These are phyloP conservation scores for Rosellinia necatrix DNA, from an alignment of 2,329 filamentous ascomycete genomes.

Conservation along the genomic window DNA sequence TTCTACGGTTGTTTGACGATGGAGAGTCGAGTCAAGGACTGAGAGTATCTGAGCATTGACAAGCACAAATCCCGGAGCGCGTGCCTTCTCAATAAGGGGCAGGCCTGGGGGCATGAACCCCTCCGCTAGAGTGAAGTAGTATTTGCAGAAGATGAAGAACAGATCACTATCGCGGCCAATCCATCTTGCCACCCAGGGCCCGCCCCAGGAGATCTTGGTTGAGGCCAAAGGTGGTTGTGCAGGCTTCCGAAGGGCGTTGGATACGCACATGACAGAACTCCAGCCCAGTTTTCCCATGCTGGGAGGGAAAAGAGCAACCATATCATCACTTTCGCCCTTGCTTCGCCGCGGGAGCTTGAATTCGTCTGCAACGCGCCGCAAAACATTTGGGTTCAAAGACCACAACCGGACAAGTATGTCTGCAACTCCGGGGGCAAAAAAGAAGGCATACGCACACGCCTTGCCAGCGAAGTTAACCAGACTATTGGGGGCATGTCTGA, in stretches of 20 bases:
- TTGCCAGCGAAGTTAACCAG: slow-evolving; percentile 87
- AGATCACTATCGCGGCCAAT: slow-evolving; percentile 85
- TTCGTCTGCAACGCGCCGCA: slow-evolving; percentile 74
- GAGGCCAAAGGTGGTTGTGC: slow-evolving; percentile 69
- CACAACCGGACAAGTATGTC: slow-evolving; percentile 84
- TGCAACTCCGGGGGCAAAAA: slow-evolving; percentile 85
- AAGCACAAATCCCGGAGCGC: slow-evolving; percentile 77
- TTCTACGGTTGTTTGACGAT: slow-evolving; percentile 67
- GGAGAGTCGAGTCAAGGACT: slow-evolving; percentile 81
- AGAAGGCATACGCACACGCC: slow-evolving; percentile 89
- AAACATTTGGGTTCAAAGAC: slow-evolving; percentile 69
- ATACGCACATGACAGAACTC: slow-evolving; percentile 55
- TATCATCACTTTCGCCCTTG: slow-evolving; percentile 63
- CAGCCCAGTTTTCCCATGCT: slow-evolving; percentile 62
- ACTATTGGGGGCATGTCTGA: slow-evolving; percentile 68
- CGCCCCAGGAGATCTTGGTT: slow-evolving; percentile 79
- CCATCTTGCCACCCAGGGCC: slow-evolving; percentile 85
- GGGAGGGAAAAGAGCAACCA: slow-evolving; percentile 72
- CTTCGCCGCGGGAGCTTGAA: slow-evolving; percentile 65
- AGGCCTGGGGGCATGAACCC: slow-evolving; percentile 68
- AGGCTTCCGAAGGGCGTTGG: slow-evolving; percentile 65
- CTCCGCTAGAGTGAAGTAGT: slow-evolving; percentile 78
- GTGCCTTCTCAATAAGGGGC: slow-evolving; percentile 59
- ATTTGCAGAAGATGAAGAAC: slow-evolving; percentile 89
- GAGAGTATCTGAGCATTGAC: slow-evolving; percentile 82